phyloP scores from a whole-genome alignment of 2,329 filamentous ascomycete genomes.

The Capronia americana region DNA sequence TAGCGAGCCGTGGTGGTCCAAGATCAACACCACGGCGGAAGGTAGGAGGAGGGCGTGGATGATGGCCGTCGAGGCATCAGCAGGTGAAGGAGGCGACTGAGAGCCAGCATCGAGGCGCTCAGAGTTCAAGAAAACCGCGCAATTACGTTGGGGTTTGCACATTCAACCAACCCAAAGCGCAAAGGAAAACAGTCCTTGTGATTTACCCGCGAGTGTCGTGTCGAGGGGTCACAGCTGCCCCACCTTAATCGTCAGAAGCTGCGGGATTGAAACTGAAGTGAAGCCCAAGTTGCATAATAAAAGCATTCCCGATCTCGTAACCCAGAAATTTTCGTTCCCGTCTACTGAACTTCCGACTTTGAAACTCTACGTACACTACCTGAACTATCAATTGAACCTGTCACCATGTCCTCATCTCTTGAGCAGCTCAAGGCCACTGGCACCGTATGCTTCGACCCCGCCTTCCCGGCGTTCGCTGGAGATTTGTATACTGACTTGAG shows the following conservation, averaged over 20 bases:
- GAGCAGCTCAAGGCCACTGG: conserved; percentile 96
- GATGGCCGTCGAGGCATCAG: not conserved
- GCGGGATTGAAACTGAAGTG: not conserved
- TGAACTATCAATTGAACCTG: not conserved
- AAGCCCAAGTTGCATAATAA: conserved; percentile 1
- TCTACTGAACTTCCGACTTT: not conserved
- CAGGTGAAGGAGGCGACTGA: not conserved
- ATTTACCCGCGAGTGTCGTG: not conserved
- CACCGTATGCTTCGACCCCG: conserved; percentile 72
- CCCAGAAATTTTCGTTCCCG: not conserved
- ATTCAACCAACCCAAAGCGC: not conserved
- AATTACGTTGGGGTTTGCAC: not conserved
- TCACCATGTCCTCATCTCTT: conserved; percentile 80
- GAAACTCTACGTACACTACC: not conserved
- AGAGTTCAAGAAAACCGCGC: not conserved
- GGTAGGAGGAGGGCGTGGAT: not conserved
- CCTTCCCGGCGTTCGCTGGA: conserved; percentile 23
- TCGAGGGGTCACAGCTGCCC: not conserved
- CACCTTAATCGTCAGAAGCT: conserved; percentile 1
- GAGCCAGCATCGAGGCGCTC: not conserved
- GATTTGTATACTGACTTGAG: conserved; percentile 17
- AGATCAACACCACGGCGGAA: not conserved
- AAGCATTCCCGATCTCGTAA: not conserved
- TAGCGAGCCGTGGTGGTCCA: not conserved
- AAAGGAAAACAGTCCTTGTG: not conserved